A percentile compares a stretch with the other conserved stretches of the same genome.
These are phyloP conservation scores for Heterobasidion annosum DNA, from an alignment of 1,284 basidiomycete genomes.

Conservation along the genomic window DNA sequence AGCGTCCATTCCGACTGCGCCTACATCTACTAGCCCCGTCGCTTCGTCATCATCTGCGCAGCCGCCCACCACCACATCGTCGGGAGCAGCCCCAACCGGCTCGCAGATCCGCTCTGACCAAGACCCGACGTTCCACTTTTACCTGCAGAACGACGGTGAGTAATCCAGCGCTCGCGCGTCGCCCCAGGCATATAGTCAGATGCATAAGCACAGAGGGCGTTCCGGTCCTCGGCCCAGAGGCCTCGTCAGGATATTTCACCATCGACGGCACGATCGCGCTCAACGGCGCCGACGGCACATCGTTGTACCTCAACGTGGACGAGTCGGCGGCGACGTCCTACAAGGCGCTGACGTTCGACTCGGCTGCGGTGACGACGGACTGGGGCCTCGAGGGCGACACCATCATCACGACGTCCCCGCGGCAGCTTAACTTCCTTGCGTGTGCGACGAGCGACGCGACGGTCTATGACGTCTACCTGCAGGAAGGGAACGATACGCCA, in stretches of 20 bases:
- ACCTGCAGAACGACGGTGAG: conserved; percentile 42
- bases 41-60: conserved; percentile 24
- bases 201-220: conserved; percentile 24
- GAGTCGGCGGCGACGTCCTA: conserved; percentile 35
- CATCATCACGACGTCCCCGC: conserved; percentile 41
- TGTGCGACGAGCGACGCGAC: conserved; percentile 33
- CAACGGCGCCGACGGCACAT: conserved; percentile 27
- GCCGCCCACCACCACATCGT: conserved; percentile 27
- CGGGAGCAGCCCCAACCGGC: conserved; percentile 36
- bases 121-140: conserved; percentile 47
- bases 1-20: conserved; percentile 10
- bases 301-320: conserved; percentile 40
- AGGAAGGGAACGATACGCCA: conserved; percentile 43
- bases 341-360: conserved; percentile 36
- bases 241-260: conserved; percentile 41
- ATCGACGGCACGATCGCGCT: conserved; percentile 39
- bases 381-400: conserved; percentile 55
- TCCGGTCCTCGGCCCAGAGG: conserved; percentile 44
- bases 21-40: conserved; percentile 19
- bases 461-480: conserved; percentile 39
- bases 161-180: neutral
- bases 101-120: conserved; percentile 46
- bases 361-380: conserved; percentile 38
- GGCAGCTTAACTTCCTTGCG: conserved; percentile 49
- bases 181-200: too few relatives aligned